Conservation (phyloP, 2,329 filamentous ascomycete genomes). For the Diaporthe ilicicola region DNA sequence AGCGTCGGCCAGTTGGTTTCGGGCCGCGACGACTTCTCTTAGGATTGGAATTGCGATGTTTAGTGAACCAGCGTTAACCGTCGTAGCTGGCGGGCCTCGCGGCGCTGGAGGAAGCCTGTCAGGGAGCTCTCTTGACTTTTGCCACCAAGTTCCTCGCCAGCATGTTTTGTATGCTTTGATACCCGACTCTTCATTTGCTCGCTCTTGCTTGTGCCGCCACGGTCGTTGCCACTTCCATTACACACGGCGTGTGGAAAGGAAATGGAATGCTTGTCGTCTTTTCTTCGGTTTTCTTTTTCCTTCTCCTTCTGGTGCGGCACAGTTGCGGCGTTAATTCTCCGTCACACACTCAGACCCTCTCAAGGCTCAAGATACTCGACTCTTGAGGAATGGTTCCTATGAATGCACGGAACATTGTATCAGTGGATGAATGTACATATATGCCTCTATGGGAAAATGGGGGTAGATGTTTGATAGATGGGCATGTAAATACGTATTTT, state of each 20-base stretch:
- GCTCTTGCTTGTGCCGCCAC: not conserved
- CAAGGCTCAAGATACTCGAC: not conserved
- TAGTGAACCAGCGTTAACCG: slow-evolving; percentile 26
- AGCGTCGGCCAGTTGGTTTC: slow-evolving; percentile 40
- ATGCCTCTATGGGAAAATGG: not conserved
- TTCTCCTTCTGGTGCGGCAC: slow-evolving; percentile 2
- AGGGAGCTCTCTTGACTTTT: slow-evolving; percentile 5
- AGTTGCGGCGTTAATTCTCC: not conserved
- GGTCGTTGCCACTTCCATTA: not conserved
- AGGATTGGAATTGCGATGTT: slow-evolving; percentile 33
- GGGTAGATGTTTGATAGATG: slow-evolving; percentile 25
- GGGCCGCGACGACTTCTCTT: slow-evolving; percentile 40
- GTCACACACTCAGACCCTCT: not conserved
- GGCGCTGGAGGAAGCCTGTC: not conserved
- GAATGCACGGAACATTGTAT: slow-evolving; percentile 25
- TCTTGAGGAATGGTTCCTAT: slow-evolving; percentile 25
- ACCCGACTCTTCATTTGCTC: slow-evolving; percentile 8
- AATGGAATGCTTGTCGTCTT: not conserved
- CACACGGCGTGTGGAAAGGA: not conserved
- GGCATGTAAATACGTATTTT: slow-evolving; percentile 25
- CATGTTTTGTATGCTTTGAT: slow-evolving; percentile 23
- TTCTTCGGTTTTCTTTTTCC: not conserved
- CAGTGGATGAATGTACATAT: slow-evolving; percentile 32
- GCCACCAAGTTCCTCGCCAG: not conserved
- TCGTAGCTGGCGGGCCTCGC: not conserved